Percentiles rank a stretch among this genome's conserved stretches.
Conservation (phyloP, 163 green algal species). For the Volvox carteri region DNA sequence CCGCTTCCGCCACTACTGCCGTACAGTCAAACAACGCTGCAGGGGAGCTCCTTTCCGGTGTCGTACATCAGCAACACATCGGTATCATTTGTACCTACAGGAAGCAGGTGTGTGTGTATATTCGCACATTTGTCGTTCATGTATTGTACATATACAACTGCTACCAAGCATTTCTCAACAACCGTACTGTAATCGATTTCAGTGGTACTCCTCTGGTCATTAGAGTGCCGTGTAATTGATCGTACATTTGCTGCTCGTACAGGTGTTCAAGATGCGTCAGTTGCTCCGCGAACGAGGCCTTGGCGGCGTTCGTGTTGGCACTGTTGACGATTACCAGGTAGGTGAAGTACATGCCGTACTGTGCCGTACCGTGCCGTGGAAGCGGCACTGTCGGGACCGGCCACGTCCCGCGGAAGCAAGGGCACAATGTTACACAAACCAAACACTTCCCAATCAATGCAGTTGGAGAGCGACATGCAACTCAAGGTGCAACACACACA, state of each 20-base stretch:
- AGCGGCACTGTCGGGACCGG: background rate
- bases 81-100: slow-evolving; percentile 89
- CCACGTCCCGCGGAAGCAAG: too few relatives aligned
- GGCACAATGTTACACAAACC: background rate
- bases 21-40: too few relatives aligned
- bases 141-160: background rate
- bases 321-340: slow-evolving; percentile 88
- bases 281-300: slow-evolving; percentile 78
- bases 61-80: slow-evolving; percentile 66
- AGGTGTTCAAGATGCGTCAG: slow-evolving; percentile 84
- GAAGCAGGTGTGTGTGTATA: slow-evolving; percentile 71
- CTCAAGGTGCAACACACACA: too few relatives aligned
- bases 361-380: too few relatives aligned
- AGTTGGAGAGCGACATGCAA: background rate
- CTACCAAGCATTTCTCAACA: background rate
- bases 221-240: background rate
- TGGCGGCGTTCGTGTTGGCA: slow-evolving; percentile 86
- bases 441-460: background rate
- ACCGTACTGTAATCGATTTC: background rate
- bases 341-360: background rate
- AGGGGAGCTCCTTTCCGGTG: background rate
- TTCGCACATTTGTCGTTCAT: background rate
- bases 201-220: background rate
- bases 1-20: too few relatives aligned
- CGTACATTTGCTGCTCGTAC: too few relatives aligned